A percentile compares a stretch with the other conserved stretches of the same genome.
Evolutionary conservation across 768 basidiomycete species (phyloP).

Genomic region (Kondoa subrosea): DNA sequence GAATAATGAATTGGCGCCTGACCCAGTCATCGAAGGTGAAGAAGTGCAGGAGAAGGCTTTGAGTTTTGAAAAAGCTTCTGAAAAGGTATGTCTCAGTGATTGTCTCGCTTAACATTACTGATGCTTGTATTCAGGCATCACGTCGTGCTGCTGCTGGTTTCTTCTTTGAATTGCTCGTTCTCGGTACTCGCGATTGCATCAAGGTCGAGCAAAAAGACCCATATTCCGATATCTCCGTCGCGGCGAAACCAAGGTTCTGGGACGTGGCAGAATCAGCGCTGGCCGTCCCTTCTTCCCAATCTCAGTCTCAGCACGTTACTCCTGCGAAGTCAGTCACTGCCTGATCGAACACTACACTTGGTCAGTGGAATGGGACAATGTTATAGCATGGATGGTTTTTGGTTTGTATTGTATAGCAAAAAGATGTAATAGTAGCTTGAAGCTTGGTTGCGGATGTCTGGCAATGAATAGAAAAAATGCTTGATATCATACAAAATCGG

Average conservation of each 20-base stretch:
- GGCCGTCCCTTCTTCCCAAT: not conserved
- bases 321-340: not conserved
- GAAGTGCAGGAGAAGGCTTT: constrained; percentile 43
- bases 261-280: constrained; percentile 33
- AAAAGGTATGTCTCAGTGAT: constrained; percentile 43
- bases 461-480: not conserved
- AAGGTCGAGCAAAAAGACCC: constrained; percentile 54
- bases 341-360: not conserved
- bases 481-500: not conserved
- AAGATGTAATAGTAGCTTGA: not conserved
- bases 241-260: constrained; percentile 70
- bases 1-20: constrained; percentile 13
- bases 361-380: not conserved
- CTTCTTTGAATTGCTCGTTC: constrained; percentile 92
- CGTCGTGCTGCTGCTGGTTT: constrained; percentile 84
- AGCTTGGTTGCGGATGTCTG: not conserved
- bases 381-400: not conserved
- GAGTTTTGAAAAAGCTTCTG: constrained; percentile 61
- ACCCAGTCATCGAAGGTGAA: constrained; percentile 14
- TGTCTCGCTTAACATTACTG: not conserved
- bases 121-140: constrained; percentile 44
- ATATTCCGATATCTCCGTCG: constrained; percentile 72
- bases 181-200: constrained; percentile 81
- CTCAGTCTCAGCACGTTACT: not conserved
- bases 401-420: not conserved